Evolutionary conservation across 345 rosid species (phyloP).

Genomic region (Rhodomyrtus tomentosa): DNA sequence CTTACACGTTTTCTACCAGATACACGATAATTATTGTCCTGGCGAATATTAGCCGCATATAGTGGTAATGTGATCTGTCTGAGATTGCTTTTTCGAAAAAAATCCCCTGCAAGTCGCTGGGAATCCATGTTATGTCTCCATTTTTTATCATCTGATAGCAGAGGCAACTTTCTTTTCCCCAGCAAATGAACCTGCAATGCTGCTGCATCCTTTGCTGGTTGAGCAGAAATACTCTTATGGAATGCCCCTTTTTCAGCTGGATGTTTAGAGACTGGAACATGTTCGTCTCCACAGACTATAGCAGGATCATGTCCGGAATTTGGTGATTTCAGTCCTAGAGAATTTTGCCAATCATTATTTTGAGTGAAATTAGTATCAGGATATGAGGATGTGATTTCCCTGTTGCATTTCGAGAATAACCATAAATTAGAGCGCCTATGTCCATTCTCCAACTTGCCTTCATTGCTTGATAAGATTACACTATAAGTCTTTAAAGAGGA

Average conservation of each 20-base stretch:
- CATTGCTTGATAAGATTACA: constrained; percentile 9
- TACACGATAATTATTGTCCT: constrained; percentile 3
- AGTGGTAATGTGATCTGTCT: constrained; percentile 10
- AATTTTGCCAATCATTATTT: not conserved
- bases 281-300: not conserved
- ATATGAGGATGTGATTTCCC: not conserved
- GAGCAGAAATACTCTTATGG: not conserved
- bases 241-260: not conserved
- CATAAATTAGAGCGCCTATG: not conserved
- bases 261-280: constrained; percentile 3
- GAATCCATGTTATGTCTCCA: constrained; percentile 14
- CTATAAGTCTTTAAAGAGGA: constrained; percentile 33
- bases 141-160: constrained; percentile 12
- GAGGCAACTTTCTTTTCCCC: constrained; percentile 14
- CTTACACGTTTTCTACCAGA: constrained; percentile 25
- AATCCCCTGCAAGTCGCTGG: constrained; percentile 4
- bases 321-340: not conserved
- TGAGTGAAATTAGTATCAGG: not conserved
- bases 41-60: constrained; percentile 1
- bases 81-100: constrained; percentile 1
- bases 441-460: not conserved
- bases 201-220: constrained; percentile 8
- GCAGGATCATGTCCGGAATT: not conserved
- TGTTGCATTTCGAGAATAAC: not conserved
- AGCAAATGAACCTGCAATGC: constrained; percentile 8